Evolutionary conservation across 345 rosid species (phyloP).

Genomic region (Murraya paniculata): DNA sequence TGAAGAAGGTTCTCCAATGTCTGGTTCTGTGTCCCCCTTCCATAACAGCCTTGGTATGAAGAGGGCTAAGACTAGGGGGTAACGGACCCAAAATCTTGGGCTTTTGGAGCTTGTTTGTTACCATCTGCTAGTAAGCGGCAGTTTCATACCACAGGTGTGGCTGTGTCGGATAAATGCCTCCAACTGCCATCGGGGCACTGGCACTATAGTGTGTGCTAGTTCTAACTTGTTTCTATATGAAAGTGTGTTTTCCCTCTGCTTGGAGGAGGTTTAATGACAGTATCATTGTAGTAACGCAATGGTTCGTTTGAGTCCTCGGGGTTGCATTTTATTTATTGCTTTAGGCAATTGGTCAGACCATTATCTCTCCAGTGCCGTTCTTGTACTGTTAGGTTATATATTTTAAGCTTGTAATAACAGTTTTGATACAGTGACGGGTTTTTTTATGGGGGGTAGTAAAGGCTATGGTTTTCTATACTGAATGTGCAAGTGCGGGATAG

Average conservation of each 20-base stretch:
- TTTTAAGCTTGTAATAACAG: constrained; percentile 14
- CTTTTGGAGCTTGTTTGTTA: constrained; percentile 31
- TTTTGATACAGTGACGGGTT: constrained; percentile 14
- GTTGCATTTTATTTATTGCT: constrained; percentile 13
- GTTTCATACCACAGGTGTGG: constrained; percentile 25
- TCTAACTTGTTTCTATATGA: constrained; percentile 37
- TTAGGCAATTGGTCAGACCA: constrained; percentile 10
- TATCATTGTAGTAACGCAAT: constrained; percentile 8
- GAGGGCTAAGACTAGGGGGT: constrained; percentile 95
- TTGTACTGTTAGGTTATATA: background rate
- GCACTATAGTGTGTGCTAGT: constrained; percentile 31
- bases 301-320: background rate
- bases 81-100: constrained; percentile 19
- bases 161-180: constrained; percentile 35
- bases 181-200: constrained; percentile 48
- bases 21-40: constrained; percentile 89
- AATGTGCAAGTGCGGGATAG: background rate
- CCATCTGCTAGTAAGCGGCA: constrained; percentile 29
- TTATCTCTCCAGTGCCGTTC: background rate
- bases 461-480: background rate
- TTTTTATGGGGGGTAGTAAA: constrained; percentile 3
- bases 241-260: constrained; percentile 32
- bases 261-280: constrained; percentile 18
- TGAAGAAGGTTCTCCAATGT: constrained; percentile 91
- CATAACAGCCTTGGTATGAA: constrained; percentile 89